phyloP scores from a whole-genome alignment of 192 early-diverging fungal genomes.

The Coemansia guatemalensis region DNA sequence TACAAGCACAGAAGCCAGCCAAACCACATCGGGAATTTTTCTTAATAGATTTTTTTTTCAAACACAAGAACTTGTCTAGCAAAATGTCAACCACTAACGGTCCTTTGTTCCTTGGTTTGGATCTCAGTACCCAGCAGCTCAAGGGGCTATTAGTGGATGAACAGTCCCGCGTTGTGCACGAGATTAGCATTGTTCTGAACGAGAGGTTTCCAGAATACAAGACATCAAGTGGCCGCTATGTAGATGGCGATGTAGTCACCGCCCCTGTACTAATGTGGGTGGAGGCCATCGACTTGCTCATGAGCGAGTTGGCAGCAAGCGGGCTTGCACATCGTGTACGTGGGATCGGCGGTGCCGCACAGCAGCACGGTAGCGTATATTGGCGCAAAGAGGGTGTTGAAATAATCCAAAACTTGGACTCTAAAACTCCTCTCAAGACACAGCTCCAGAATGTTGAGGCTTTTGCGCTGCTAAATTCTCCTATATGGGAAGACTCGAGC shows the following conservation, averaged over 20 bases:
- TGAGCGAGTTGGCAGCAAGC: conserved; percentile 47
- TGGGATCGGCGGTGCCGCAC: conserved; percentile 70
- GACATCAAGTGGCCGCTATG: conserved; percentile 53
- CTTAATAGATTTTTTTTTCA: background rate
- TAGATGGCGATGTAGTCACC: conserved; percentile 54
- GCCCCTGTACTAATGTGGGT: conserved; percentile 80
- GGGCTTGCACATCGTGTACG: conserved; percentile 46
- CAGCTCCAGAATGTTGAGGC: conserved; percentile 62
- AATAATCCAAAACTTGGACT: conserved; percentile 42
- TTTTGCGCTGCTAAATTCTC: conserved; percentile 55
- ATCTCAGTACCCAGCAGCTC: conserved; percentile 77
- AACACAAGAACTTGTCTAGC: background rate
- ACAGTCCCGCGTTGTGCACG: conserved; percentile 31
- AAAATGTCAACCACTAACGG: conserved; percentile 1
- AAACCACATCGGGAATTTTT: background rate
- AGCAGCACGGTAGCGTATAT: conserved; percentile 88
- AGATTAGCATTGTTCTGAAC: conserved; percentile 62
- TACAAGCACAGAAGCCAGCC: too few relatives aligned
- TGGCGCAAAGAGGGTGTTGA: conserved; percentile 59
- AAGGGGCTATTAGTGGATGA: conserved; percentile 61
- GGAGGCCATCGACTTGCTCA: conserved; percentile 65
- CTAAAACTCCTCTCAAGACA: conserved; percentile 28
- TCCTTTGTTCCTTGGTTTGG: conserved; percentile 65
- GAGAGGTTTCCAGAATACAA: conserved; percentile 60
- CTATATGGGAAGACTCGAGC: conserved; percentile 85